These are phyloP conservation scores for Aspergillus versicolor DNA, from an alignment of 2,329 filamentous ascomycete genomes.

Conservation along the genomic window DNA sequence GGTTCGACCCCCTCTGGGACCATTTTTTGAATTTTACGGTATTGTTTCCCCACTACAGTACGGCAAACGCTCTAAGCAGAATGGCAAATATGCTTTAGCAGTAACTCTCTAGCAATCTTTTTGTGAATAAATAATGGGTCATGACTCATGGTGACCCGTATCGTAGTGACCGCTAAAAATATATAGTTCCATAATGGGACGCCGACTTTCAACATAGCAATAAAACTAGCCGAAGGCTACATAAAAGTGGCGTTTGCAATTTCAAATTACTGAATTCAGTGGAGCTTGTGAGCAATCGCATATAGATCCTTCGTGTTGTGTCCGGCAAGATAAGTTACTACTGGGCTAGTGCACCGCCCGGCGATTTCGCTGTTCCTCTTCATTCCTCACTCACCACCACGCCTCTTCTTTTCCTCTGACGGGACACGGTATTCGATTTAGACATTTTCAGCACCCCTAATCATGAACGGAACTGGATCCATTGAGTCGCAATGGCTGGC, in stretches of 20 bases:
- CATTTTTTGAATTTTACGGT: background rate
- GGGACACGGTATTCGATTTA: background rate
- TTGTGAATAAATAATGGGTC: no score
- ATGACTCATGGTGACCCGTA: no score
- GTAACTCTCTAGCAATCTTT: no score
- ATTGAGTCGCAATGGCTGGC: constrained; percentile 71
- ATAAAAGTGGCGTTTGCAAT: no score
- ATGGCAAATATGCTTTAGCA: no score
- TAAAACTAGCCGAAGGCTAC: no score
- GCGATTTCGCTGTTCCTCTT: background rate
- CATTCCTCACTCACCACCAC: background rate
- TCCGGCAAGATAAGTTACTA: background rate
- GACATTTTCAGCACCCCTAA: constrained; percentile 5
- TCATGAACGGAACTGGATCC: constrained; percentile 18
- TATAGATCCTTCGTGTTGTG: background rate
- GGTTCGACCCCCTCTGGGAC: constrained; percentile 7
- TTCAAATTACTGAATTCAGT: no score
- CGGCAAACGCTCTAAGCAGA: background rate
- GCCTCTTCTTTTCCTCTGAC: background rate
- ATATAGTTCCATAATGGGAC: no score
- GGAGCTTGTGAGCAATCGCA: no score
- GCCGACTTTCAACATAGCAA: no score
- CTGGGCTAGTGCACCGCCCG: background rate
- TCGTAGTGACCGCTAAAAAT: no score
- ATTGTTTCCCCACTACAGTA: background rate